phyloP scores from a whole-genome alignment of 495 filamentous ascomycete species.

The Penicillium mononematosum region DNA sequence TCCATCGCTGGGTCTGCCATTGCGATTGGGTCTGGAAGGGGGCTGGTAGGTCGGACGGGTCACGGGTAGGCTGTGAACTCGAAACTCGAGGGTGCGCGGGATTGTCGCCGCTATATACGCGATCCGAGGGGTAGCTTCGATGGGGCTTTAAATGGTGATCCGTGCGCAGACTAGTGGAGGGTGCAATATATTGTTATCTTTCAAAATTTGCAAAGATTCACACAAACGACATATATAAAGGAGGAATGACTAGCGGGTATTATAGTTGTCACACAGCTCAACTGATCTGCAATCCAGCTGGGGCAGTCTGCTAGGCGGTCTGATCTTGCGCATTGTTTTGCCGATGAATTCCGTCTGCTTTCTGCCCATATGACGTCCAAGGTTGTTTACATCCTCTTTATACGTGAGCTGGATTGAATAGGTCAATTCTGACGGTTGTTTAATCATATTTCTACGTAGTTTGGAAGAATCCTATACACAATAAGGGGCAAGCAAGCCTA shows the following conservation, averaged over 20 bases:
- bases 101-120: constrained; percentile 6
- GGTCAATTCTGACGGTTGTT: background rate
- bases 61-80: background rate
- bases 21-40: background rate
- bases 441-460: background rate
- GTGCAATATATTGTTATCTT: background rate
- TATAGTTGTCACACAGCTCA: constrained; percentile 1
- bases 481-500: constrained; percentile 8
- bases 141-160: constrained; percentile 21
- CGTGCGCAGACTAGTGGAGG: constrained; percentile 20
- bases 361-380: constrained; percentile 16
- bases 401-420: background rate
- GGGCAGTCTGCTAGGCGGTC: constrained; percentile 11
- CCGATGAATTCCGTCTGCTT: constrained; percentile 6
- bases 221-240: background rate
- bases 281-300: constrained; percentile 1
- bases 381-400: background rate
- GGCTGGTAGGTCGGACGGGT: background rate
- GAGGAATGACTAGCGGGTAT: background rate
- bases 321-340: constrained; percentile 6
- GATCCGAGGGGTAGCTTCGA: constrained; percentile 29
- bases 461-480: background rate
- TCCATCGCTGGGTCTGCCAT: constrained; percentile 37
- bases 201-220: constrained; percentile 2
- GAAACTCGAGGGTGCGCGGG: background rate